Base-by-base conservation (phyloP, 371 early-diverging fungal genomes). In the Dichotomocladium elegans region DNA sequence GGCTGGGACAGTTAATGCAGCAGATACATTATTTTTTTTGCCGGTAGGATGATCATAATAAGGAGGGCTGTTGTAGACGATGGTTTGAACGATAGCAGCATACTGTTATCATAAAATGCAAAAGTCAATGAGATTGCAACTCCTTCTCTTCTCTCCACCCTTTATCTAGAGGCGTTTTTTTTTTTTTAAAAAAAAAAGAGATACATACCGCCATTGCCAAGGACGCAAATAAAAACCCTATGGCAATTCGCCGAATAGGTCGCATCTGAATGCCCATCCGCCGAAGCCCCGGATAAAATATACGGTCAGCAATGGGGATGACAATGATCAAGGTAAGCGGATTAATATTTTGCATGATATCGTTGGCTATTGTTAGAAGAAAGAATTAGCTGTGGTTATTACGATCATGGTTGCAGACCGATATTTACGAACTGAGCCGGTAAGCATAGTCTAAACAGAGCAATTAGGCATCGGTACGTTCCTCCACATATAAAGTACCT, bases 251-350 rank as follows among this genome's bases (percentile, higher is more conserved):
- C 31, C 71, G 56, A 49, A 90, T 71, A 4, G 90, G 90, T 28
- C 85, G 74, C 57, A 89, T 65, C 21, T 71, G 77, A 51, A 89
- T 53, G 15, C 87, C 85, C 10, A 70, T 47, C 55, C 77, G 76
- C 52, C 85, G 83, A 47, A 90, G 68, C n/a, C 60, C 49, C 9
- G 92, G 92, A 72, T 86, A 90, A 41, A 87, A 51, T 28, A 84
- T 28, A 35, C 63, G 58, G 55, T 91, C 91, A 58, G 89, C 82
- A 41, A 89, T 60, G 14, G 57, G 58, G 51, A 90, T 86, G 15
- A 74, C 63, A 45, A 90, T 72, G 51, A 90, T 80, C 56, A 91
- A 69, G 51, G 80, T 76, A 41, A 87, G 63, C 26, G 87, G 82
- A 57, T 90, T 82, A 50, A 82, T 72, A 53, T 82, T 80, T 48